A percentile compares a stretch with the other conserved stretches of the same genome.
Evolutionary conservation across 2,329 filamentous ascomycete species (phyloP).

Genomic region (Colletotrichum euphorbiae): DNA sequence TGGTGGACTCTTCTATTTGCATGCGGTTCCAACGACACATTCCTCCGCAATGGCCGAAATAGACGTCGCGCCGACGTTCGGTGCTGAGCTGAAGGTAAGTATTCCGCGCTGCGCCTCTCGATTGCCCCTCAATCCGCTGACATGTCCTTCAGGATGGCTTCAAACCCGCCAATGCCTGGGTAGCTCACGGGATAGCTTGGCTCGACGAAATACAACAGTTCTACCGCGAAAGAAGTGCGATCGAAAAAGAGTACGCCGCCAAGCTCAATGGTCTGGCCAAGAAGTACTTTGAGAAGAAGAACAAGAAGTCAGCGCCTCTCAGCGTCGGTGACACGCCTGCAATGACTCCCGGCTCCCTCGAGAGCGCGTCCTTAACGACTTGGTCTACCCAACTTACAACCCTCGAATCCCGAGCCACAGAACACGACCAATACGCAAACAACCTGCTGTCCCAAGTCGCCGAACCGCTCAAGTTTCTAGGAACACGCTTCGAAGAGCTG

Average conservation of each 20-base stretch:
- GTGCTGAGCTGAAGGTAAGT: constrained; percentile 89
- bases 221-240: constrained; percentile 92
- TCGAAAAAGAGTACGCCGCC: constrained; percentile 96
- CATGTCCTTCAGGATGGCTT: constrained; percentile 81
- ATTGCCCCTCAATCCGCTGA: constrained; percentile 36
- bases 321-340: constrained; percentile 94
- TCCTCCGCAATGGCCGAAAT: constrained; percentile 76
- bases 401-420: constrained; percentile 85
- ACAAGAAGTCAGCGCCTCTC: constrained; percentile 85
- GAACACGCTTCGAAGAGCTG: constrained; percentile 85
- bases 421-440: constrained; percentile 87
- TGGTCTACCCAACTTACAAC: constrained; percentile 96
- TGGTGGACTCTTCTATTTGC: constrained; percentile 13
- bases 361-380: constrained; percentile 95
- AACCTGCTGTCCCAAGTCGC: constrained; percentile 85
- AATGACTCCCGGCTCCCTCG: constrained; percentile 94
- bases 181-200: constrained; percentile 89
- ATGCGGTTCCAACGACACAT: constrained; percentile 27
- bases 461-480: constrained; percentile 84
- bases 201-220: constrained; percentile 97
- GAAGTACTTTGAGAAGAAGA: constrained; percentile 98
- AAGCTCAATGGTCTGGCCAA: constrained; percentile 90
- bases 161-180: constrained; percentile 94
- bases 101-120: constrained; percentile 10
- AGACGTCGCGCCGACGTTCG: constrained; percentile 87